Evolutionary conservation across 169 alveolate genomes (phyloP).

Genomic region (Plasmodium adleri): DNA sequence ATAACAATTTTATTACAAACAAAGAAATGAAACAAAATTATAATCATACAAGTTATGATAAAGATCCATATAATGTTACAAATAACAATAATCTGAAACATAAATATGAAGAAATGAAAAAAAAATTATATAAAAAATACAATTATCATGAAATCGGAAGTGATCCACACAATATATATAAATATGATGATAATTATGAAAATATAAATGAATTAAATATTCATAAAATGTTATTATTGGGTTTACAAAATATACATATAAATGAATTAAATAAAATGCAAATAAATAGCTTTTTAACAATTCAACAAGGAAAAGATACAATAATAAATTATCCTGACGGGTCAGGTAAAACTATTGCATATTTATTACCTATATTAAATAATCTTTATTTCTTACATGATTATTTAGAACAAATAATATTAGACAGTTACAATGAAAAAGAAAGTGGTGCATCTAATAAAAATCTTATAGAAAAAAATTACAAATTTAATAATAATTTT

Average conservation of each 20-base stretch:
- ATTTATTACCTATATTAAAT: conserved; percentile 82
- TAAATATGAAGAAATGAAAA: conserved; percentile 47
- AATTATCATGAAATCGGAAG: conserved; percentile 59
- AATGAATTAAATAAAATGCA: conserved; percentile 78
- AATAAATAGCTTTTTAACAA: conserved; percentile 79
- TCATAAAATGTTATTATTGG: conserved; percentile 67
- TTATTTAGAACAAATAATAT: conserved; percentile 79
- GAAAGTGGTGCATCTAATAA: background rate
- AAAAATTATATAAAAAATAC: conserved; percentile 52
- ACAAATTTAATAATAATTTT: conserved; percentile 71
- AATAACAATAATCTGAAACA: conserved; percentile 8
- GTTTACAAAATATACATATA: conserved; percentile 66
- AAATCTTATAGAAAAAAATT: conserved; percentile 36
- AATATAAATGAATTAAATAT: conserved; percentile 56
- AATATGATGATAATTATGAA: conserved; percentile 12
- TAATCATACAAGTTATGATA: background rate
- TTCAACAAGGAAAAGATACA: conserved; percentile 85
- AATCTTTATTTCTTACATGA: conserved; percentile 85
- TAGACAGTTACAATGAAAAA: conserved; percentile 23
- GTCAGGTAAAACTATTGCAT: conserved; percentile 85
- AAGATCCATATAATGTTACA: background rate
- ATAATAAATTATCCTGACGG: conserved; percentile 79
- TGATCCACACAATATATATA: conserved; percentile 29
- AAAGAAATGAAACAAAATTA: background rate
- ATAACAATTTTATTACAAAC: too few species aligned